Evolutionary conservation across 225 moss, liverwort and hornwort species (phyloP), one percentile per base, ranked within the genome.

Genomic region (Sphagnum tenellum): DNA sequence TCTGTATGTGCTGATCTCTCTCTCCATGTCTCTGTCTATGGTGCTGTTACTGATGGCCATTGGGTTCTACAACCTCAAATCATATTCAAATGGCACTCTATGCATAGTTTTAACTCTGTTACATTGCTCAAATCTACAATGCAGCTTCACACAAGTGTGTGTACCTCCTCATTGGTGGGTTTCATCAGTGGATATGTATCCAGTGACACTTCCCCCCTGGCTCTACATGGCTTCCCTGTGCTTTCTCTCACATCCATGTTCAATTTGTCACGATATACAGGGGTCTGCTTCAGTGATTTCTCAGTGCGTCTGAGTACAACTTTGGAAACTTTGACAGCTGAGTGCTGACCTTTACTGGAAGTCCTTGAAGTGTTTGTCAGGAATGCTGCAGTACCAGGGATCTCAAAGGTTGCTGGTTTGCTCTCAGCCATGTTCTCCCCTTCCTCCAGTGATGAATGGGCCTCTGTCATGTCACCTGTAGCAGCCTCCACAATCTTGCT

Each of bases 131-230:
- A 29, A 29, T 29, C 29, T 29, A 29, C 29, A 29, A 29, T 29
- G 29, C 29, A 29, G 29, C 29, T 29, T 29, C 29, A 29, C 29
- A 29, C 29, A 29, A 29, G 29, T 29, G 44, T 47, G 2, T 9
- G 9, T 49, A 66, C 84, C 66, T 86, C 81, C 67, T 86, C 85
- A 67, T 85, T 76, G 48, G 76, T 78, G 3, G 64, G 46, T 64
- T 86, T 78, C 64, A 76, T 59, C 63, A 58, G 46, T 8, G 70
- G 67, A 69, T 76, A 74, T 3, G 64, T 54, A 4, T 80, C 77
- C 46, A 67, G 60, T 29, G 75, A 75, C 60, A 81, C 85, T 2
- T 73, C 81, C 50, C 73, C 64, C n/a, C 62, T 78, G 66, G 76
- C 73, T 52, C 78, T 75, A 48, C 76, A 69, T 64, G 73, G 78